These are phyloP conservation scores for Yamadazyma pseudoaaseri DNA, from an alignment of 1,139 yeast species.

Conservation along the genomic window DNA sequence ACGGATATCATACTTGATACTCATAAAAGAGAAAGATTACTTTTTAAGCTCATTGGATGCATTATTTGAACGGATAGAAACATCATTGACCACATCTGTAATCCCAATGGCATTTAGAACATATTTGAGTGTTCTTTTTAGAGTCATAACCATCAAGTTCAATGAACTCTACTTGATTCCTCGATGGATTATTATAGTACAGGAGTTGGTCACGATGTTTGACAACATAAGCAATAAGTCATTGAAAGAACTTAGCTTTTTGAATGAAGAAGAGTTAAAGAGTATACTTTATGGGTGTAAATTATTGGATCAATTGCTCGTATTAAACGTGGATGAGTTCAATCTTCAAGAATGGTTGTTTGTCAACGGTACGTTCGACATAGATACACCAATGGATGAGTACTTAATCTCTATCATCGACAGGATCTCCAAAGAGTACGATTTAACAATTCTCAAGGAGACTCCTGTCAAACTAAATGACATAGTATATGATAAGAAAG, in stretches of 20 bases:
- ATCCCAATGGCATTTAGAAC: constrained; percentile 33
- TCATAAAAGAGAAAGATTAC: constrained; percentile 59
- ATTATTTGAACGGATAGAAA: constrained; percentile 50
- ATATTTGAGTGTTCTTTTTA: constrained; percentile 54
- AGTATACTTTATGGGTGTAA: constrained; percentile 64
- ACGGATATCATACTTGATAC: constrained; percentile 59
- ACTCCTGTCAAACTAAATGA: constrained; percentile 28
- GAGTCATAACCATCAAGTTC: constrained; percentile 63
- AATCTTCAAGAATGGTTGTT: constrained; percentile 84
- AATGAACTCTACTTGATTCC: constrained; percentile 64
- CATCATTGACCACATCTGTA: constrained; percentile 31
- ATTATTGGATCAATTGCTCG: constrained; percentile 68
- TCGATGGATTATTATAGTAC: constrained; percentile 68
- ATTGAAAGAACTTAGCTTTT: constrained; percentile 29
- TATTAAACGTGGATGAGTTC: constrained; percentile 75
- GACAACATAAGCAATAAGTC: constrained; percentile 32
- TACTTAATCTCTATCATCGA: constrained; percentile 51
- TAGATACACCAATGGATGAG: constrained; percentile 25
- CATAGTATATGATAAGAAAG: constrained; percentile 13
- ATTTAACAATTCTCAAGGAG: constrained; percentile 34
- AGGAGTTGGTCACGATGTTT: constrained; percentile 57
- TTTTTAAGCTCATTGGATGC: constrained; percentile 51
- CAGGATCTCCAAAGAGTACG: constrained; percentile 43
- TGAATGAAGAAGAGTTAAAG: constrained; percentile 38
- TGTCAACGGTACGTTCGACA: constrained; percentile 65